Evolutionary conservation across 805 yeast species (phyloP).

Genomic region (Metschnikowia gelsemii): DNA sequence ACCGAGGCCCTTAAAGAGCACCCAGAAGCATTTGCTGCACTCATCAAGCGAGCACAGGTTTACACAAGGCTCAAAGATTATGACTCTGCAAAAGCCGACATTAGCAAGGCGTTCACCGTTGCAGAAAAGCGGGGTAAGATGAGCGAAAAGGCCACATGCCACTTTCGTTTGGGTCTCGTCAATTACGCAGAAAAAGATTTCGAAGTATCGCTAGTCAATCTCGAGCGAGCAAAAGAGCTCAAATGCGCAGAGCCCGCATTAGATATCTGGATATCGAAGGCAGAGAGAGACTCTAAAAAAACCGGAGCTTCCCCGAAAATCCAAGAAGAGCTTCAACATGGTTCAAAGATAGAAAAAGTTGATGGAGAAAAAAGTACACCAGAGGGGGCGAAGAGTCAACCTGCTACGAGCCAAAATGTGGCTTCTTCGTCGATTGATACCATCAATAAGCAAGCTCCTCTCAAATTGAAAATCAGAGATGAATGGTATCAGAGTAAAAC

Average conservation of each 20-base stretch:
- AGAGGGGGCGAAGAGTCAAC: conserved; percentile 6
- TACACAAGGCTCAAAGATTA: conserved; percentile 47
- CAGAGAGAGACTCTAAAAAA: conserved; percentile 30
- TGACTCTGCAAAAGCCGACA: conserved; percentile 48
- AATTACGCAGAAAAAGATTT: conserved; percentile 45
- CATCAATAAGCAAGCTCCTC: conserved; percentile 42
- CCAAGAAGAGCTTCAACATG: not conserved
- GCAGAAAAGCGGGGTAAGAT: conserved; percentile 50
- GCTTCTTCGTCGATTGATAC: conserved; percentile 29
- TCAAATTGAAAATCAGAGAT: conserved; percentile 36
- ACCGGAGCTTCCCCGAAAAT: conserved; percentile 2
- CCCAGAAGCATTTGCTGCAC: conserved; percentile 48
- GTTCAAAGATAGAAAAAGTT: not conserved
- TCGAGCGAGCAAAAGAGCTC: conserved; percentile 42
- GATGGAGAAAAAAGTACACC: not conserved
- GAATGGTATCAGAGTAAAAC: conserved; percentile 62
- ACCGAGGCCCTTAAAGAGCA: conserved; percentile 41
- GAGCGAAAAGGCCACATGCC: conserved; percentile 45
- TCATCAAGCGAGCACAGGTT: conserved; percentile 49
- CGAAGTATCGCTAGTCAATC: conserved; percentile 39
- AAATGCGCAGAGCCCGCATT: conserved; percentile 48
- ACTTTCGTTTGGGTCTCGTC: conserved; percentile 49
- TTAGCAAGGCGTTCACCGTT: conserved; percentile 43
- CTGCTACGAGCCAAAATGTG: not conserved
- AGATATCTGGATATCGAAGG: conserved; percentile 47